Percentiles rank a stretch among this genome's conserved stretches.
These are phyloP conservation scores for Pugionium dolabratum DNA, from an alignment of 345 rosid genomes.

Conservation along the genomic window DNA sequence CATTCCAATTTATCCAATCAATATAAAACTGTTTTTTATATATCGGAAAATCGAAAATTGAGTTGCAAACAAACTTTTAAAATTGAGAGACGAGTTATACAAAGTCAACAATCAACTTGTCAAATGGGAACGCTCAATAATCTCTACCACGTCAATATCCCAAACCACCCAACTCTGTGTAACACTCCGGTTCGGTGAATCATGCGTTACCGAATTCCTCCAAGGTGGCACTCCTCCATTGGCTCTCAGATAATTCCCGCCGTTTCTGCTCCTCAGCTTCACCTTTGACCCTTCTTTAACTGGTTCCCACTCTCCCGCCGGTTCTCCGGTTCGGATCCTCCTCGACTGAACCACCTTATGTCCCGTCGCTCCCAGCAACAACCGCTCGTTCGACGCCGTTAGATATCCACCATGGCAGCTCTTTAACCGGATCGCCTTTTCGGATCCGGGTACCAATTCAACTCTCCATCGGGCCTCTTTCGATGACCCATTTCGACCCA, in stretches of 20 bases:
- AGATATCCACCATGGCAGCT: conserved; percentile 68
- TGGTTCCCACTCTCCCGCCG: conserved; percentile 81
- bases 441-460: conserved; percentile 54
- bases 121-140: conserved; percentile 31
- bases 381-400: conserved; percentile 72
- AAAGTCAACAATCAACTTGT: conserved; percentile 8
- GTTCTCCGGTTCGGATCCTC: conserved; percentile 49
- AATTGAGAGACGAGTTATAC: background rate
- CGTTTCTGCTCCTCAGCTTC: conserved; percentile 62
- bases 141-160: conserved; percentile 66
- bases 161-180: conserved; percentile 72
- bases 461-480: conserved; percentile 68
- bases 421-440: conserved; percentile 61
- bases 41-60: background rate
- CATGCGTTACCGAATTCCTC: conserved; percentile 86
- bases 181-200: conserved; percentile 53
- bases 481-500: conserved; percentile 64
- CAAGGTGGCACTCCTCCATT: conserved; percentile 78
- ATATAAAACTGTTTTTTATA: too few relatives aligned
- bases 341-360: conserved; percentile 65
- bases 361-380: conserved; percentile 74
- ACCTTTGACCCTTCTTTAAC: conserved; percentile 47
- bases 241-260: conserved; percentile 65
- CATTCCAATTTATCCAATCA: too few relatives aligned
- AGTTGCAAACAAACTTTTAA: conserved; percentile 11